Base-by-base conservation (phyloP, 441 rosid genomes). In the California macrophylla region DNA sequence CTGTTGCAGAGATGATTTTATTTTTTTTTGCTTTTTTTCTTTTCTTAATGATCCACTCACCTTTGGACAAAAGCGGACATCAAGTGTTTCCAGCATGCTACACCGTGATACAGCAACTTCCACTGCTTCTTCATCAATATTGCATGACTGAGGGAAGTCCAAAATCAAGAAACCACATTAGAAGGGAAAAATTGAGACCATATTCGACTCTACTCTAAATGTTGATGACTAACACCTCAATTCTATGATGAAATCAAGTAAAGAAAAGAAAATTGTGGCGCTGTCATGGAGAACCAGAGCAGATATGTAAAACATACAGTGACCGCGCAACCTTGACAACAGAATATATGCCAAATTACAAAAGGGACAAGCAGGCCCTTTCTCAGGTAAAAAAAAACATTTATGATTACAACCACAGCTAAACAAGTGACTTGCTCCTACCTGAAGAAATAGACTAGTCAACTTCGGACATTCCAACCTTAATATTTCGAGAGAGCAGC, bases 371-470 rank as follows among this genome's bases (percentile, higher is more conserved):
- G 13, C 45, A 38, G 45, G 45, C 10, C 45, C 2, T 1, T 1
- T 38, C 8, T 38, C 45, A 38, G 12, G 12, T 0, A 38, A 38
- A 38, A 38, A 10, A 30, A 29, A 29, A 30, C 34, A 30, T 30
- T 6, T 30, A 30, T 30, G 6, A 30, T 30, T 30, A 38, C 45
- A 38, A 8, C 13, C 8, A 38, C 15, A 38, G 5, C 3, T 30
- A 38, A 38, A 9, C 1, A 38, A 38, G 45, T 38, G 45, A 38
- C 12, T 38, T 38, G 45, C 45, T 38, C 75, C 73, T 80, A 92
- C 99, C 98, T 84, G 98, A 75, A 94, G 96, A 80, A 88, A 90
- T 52, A 94, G 89, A 77, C 91, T 92, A n/a, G 89, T 85, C 84
- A 94, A 80, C 77, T 72, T 88, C 63, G 96, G 97, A 75, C 99